Base-by-base conservation (phyloP, 225 moss, liverwort and hornwort species). In the Lunularia cruciata region DNA sequence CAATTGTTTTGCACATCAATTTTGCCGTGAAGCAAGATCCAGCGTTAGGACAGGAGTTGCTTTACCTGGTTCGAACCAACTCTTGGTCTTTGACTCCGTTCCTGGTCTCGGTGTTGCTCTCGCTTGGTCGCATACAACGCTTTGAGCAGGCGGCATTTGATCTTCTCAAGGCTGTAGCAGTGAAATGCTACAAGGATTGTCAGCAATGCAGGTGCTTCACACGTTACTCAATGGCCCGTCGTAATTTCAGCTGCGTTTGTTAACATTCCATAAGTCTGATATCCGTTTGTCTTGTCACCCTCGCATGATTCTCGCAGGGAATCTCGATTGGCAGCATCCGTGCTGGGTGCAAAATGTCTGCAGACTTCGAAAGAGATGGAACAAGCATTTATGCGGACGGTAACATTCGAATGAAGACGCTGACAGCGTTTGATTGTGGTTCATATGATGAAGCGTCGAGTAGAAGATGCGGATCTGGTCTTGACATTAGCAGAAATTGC, bases 21-120 rank as follows among this genome's bases (percentile, higher is more conserved):
- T 93, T 93, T 74, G 88, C 88, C 30, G 88, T 93, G 11, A 93
- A 90, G 82, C 92, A 93, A 73, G 90, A 93, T 83, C 85, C 88
- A 28, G 81, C 85, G 14, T 71, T 93, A 73, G 92, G 92, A 45
- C 79, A 77, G 60, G 92, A 93, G 74, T 90, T 88, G 88, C 75
- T 93, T 63, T 82, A 85, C 59, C 71, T 82, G 73, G 88, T 86
- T 76, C 88, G 92, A 57, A 75, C 81, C 8, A 77, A 75, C n/a
- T 71, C 82, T 37, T 87, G 82, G 76, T 67, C 86, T 31, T 75
- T 85, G 22, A 85, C 85, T 57, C 77, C 92, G 56, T 93, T 93
- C 57, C 75, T 78, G 60, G 92, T 90, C 72, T 85, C 90, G 55
- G 90, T 93, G 67, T 72, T 93, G 49, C 83, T 93, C 0, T 93